A percentile compares a stretch with the other conserved stretches of the same genome.
Evolutionary conservation across 192 early-diverging fungal species (phyloP).

Genomic region (Dissophora globulifera): DNA sequence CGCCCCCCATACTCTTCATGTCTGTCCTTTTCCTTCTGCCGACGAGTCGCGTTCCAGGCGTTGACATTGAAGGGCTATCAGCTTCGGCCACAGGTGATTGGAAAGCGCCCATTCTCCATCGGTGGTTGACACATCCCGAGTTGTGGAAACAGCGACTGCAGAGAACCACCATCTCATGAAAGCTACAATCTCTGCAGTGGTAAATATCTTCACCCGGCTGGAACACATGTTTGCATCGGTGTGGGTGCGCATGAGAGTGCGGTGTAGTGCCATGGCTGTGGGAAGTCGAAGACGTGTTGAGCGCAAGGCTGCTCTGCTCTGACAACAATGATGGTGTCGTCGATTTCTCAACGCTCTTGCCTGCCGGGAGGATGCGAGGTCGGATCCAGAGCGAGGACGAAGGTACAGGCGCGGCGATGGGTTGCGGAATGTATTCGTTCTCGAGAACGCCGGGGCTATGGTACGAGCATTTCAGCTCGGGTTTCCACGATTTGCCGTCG

Average conservation of each 20-base stretch:
- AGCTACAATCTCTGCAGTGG: constrained; percentile 43
- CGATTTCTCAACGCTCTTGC: too few relatives aligned
- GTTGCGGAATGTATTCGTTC: not conserved
- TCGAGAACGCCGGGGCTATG: constrained; percentile 12
- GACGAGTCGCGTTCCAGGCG: too few relatives aligned
- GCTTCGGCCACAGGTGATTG: not conserved
- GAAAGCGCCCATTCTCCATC: constrained; percentile 30
- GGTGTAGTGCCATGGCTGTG: too few relatives aligned
- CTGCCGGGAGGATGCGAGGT: too few relatives aligned
- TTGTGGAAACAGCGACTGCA: constrained; percentile 44
- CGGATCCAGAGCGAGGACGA: not conserved
- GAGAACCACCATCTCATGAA: constrained; percentile 15
- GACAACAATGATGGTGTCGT: too few relatives aligned
- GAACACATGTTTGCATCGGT: constrained; percentile 32
- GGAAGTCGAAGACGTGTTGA: too few relatives aligned
- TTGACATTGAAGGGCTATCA: too few relatives aligned
- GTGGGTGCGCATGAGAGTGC: not conserved
- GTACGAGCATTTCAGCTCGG: constrained; percentile 5
- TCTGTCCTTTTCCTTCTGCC: too few relatives aligned
- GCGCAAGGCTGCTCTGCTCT: not conserved
- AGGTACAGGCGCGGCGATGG: not conserved
- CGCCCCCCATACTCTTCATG: too few relatives aligned
- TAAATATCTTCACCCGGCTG: constrained; percentile 41
- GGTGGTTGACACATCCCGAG: constrained; percentile 24
- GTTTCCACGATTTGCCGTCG: constrained; percentile 17